Base-by-base conservation (phyloP, 2,329 filamentous ascomycete genomes). In the Xylariomycetidae sp. region DNA sequence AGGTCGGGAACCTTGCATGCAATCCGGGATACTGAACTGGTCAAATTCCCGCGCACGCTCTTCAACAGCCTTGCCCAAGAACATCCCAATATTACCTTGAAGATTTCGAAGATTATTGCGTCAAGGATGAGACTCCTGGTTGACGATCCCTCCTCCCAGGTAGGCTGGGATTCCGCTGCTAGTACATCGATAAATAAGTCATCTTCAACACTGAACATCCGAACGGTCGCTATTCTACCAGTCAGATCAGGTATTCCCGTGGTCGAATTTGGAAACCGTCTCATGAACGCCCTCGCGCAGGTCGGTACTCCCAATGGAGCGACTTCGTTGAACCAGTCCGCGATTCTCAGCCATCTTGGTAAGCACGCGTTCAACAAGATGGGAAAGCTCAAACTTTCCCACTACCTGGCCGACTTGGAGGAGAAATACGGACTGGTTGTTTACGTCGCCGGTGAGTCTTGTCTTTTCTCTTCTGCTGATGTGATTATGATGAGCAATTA, bases 11-110 rank as follows among this genome's bases (percentile, higher is more conserved):
- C 90, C 2, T 65, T 98, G 11, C 90, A 97, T 54, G 92, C 92
- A 5, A 98, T 98, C 48, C 85, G 92, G 37, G 92, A 97, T 45
- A 97, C 92, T 0, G 92, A 98, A 56, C 67, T 98, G 17, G 90
- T 94, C 38, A 97, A 95, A 51, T 95, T 98, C 40, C 92, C 92
- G 1, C 85, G 90, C 38, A 95, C 88, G 0, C 66, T 98, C 1
- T 98, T 98, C 70, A 98, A 98, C 67, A 98, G 92, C 54, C 75
- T 98, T 33, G 92, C 92, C 1, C 84, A 95, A 54, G 92, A 98
- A 54, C 92, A 98, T 53, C 92, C 92, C 5, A 94, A 88, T 27
- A 98, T 98, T 53, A 97, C 92, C 0, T 97, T 98, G 59, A 96
- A 97, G 61, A 94, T 98, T 17, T 97, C 92, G 2, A 98, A 97